These are phyloP conservation scores for Malus orientalis DNA, from an alignment of 306 rosid species.

Conservation along the genomic window DNA sequence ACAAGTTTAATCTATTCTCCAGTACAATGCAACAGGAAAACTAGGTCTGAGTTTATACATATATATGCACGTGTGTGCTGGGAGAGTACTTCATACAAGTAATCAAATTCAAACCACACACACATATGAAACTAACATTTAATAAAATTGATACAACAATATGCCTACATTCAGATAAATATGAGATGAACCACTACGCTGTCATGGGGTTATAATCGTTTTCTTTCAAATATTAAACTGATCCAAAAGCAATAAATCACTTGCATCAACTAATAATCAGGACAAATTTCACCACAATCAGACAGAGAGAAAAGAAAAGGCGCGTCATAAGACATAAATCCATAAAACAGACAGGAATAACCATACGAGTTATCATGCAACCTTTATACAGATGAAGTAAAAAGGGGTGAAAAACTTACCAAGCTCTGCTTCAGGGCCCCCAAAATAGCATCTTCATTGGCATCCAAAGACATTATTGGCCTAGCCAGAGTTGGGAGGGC, in stretches of 20 bases:
- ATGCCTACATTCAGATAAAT: not conserved
- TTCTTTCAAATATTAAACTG: not conserved
- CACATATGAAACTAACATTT: not conserved
- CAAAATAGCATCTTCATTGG: slow-evolving; percentile 91
- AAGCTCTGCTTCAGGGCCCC: slow-evolving; percentile 94
- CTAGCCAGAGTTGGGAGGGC: slow-evolving; percentile 91
- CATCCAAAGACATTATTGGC: slow-evolving; percentile 98
- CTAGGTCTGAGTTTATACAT: not conserved
- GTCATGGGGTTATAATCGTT: not conserved
- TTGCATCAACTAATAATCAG: not conserved
- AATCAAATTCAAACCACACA: not conserved
- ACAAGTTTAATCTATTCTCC: not conserved
- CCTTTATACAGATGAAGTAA: not conserved
- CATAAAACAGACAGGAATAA: not conserved
- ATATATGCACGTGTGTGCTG: not conserved
- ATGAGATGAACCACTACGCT: not conserved
- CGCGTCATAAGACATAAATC: not conserved
- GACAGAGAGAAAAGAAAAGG: not conserved
- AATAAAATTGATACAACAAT: not conserved
- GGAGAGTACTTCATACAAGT: not conserved
- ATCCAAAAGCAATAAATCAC: not conserved
- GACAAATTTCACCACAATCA: not conserved
- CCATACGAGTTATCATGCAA: not conserved
- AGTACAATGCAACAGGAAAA: not conserved
- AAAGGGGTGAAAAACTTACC: slow-evolving; percentile 37